phyloP scores from a whole-genome alignment of 2,329 filamentous ascomycete genomes.

The Tothia fuscella region DNA sequence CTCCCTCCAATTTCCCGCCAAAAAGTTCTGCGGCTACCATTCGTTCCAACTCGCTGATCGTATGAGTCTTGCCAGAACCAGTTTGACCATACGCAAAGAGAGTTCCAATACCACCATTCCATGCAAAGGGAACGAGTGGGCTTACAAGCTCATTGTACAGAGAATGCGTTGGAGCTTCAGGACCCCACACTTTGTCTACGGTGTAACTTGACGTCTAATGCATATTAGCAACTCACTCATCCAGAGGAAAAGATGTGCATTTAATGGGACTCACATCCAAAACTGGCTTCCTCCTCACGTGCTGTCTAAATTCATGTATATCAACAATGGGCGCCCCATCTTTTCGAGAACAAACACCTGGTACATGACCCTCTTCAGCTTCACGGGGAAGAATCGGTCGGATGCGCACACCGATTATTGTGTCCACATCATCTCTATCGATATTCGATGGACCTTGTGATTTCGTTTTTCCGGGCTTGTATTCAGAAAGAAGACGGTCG shows the following conservation, averaged over 20 bases:
- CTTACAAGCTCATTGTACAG: constrained; percentile 32
- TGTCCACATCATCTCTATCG: no score
- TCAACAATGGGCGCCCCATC: constrained; percentile 15
- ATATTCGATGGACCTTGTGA: no score
- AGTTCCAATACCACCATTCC: constrained; percentile 37
- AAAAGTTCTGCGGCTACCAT: constrained; percentile 98
- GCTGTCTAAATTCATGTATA: constrained; percentile 16
- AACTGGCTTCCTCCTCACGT: constrained; percentile 13
- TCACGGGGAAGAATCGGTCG: background rate
- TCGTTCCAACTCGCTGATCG: constrained; percentile 89
- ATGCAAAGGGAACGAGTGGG: constrained; percentile 34
- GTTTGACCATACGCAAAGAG: constrained; percentile 74
- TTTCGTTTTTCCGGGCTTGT: no score
- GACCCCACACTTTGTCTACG: background rate
- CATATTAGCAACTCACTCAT: background rate
- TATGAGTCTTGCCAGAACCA: constrained; percentile 90
- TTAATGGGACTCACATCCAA: constrained; percentile 13
- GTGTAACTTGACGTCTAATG: background rate
- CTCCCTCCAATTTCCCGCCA: constrained; percentile 66
- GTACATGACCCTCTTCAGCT: background rate
- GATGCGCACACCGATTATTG: constrained; percentile 3
- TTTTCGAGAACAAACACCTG: constrained; percentile 11
- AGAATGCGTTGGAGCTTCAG: constrained; percentile 20
- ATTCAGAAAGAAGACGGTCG: no score
- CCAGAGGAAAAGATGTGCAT: background rate